Base-by-base conservation (phyloP, 2,329 filamentous ascomycete genomes). In the Beauveria scarabaeidicola region DNA sequence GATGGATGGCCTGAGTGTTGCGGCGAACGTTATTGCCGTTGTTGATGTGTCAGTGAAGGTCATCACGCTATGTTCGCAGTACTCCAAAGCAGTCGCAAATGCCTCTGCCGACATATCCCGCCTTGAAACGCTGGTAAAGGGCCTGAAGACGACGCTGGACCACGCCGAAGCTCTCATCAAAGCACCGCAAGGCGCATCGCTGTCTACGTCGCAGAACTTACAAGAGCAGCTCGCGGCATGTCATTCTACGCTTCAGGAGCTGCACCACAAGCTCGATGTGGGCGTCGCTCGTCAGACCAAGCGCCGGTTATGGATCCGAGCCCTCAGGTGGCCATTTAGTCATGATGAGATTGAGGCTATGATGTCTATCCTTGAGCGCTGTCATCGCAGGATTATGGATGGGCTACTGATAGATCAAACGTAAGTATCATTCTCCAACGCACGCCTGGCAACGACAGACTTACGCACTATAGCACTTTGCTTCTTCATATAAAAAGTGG, bases 301-400 rank as follows among this genome's bases (percentile, higher is more conserved):
- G 48, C 59, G 38, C 29, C 47, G 48, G 29, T n/a, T 58, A 10
- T 52, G 59, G 29, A 23, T 40, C 15, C 52, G 53, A 32, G 29
- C 53, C 29, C 41, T 61, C 13, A 58, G 54, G 23, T 61, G 59
- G 59, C 59, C 53, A 32, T 57, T 61, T 23, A 58, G 43, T 21
- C 52, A 23, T 40, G 38, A 36, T 27, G 47, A 57, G 21, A 52
- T 58, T 9, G 47, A 56, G 29, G 41, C 52, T 29, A 40, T 25
- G 17, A n/a, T 61, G 36, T 46, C 41, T n/a, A 21, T 11, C 32
- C 47, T 61, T 15, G 53, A 61, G 15, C 59, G 41, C 13, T 46
- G 44, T 47, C 52, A 61, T 52, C 32, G 46, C 10, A 52, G 29
- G 8, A 61, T 61, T 13, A 58, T 61, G 46, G 52, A 57, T 44